Evolutionary conservation across 106 monocot genomes (phyloP).

Genomic region (Xerophyta viscosa): DNA sequence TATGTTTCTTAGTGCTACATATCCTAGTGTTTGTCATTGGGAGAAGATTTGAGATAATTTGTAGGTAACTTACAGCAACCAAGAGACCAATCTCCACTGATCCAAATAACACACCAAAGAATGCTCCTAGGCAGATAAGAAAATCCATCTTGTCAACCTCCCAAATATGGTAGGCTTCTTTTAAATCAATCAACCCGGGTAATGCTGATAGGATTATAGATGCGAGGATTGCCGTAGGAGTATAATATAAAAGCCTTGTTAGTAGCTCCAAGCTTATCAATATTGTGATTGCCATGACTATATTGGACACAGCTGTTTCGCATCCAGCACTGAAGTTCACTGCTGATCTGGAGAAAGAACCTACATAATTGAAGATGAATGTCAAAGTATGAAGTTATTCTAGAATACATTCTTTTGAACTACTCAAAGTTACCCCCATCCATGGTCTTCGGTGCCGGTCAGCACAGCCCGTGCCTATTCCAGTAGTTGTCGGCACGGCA

Average conservation of each 20-base stretch:
- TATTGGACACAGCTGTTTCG: slow-evolving; percentile 55
- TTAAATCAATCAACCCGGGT: slow-evolving; percentile 49
- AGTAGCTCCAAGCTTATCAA: slow-evolving; percentile 48
- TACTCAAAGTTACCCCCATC: no score
- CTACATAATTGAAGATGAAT: no score
- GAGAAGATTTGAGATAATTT: no score
- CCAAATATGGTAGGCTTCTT: slow-evolving; percentile 49
- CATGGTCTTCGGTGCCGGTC: no score
- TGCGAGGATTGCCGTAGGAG: slow-evolving; percentile 50
- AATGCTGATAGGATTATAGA: slow-evolving; percentile 68
- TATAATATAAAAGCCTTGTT: slow-evolving; percentile 53
- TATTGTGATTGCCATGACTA: slow-evolving; percentile 59
- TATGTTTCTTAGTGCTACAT: no score
- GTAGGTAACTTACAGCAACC: slow-evolving; percentile 22
- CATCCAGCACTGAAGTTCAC: slow-evolving; percentile 71
- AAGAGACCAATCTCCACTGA: slow-evolving; percentile 69
- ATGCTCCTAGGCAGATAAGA: slow-evolving; percentile 47
- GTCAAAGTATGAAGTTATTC: no score
- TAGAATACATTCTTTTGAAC: no score
- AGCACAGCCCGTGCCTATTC: no score
- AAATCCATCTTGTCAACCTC: slow-evolving; percentile 69
- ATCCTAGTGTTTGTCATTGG: no score
- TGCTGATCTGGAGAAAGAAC: slow-evolving; percentile 65
- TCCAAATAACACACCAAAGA: slow-evolving; percentile 60
- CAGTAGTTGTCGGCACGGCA: no score